phyloP scores from a whole-genome alignment of 2,329 filamentous ascomycete genomes.

The Davidsoniella eucalypti region DNA sequence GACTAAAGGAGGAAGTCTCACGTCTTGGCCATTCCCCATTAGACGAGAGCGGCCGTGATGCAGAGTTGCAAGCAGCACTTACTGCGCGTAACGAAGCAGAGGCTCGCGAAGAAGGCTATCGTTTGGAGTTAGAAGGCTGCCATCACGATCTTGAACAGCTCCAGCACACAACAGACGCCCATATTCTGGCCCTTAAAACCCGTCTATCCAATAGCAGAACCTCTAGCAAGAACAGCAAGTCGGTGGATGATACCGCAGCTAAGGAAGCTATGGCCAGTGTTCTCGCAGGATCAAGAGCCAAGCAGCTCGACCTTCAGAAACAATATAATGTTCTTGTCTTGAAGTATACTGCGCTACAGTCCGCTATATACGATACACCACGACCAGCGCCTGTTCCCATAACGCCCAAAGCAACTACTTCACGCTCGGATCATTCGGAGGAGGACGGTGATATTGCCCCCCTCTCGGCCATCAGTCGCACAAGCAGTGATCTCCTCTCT shows the following conservation, averaged over 20 bases:
- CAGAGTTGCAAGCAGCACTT: slow-evolving; percentile 38
- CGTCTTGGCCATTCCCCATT: slow-evolving; percentile 44
- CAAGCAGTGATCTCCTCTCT: not conserved
- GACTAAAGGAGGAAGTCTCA: slow-evolving; percentile 40
- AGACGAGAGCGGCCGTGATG: slow-evolving; percentile 46
- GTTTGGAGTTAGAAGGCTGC: slow-evolving; percentile 37
- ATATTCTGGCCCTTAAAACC: slow-evolving; percentile 30
- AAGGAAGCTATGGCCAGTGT: slow-evolving; percentile 15
- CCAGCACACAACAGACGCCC: slow-evolving; percentile 27
- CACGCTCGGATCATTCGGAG: slow-evolving; percentile 5
- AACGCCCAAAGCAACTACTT: not conserved
- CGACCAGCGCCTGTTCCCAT: slow-evolving; percentile 5
- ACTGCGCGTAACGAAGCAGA: slow-evolving; percentile 42
- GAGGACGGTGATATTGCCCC: slow-evolving; percentile 13
- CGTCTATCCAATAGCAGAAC: slow-evolving; percentile 24
- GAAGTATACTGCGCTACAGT: slow-evolving; percentile 36
- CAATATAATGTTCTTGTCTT: slow-evolving; percentile 32
- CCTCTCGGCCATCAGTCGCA: slow-evolving; percentile 16
- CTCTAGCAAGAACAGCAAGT: slow-evolving; percentile 13
- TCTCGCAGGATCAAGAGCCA: slow-evolving; percentile 34
- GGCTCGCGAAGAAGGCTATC: slow-evolving; percentile 40
- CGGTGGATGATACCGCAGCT: not conserved
- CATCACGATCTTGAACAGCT: slow-evolving; percentile 30
- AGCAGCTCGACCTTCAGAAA: slow-evolving; percentile 36
- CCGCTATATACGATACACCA: slow-evolving; percentile 24